Evolutionary conservation across 169 alveolate genomes (phyloP), one percentile per base, ranked within the genome.

Genomic region (Cryptosporidium viatorum): DNA sequence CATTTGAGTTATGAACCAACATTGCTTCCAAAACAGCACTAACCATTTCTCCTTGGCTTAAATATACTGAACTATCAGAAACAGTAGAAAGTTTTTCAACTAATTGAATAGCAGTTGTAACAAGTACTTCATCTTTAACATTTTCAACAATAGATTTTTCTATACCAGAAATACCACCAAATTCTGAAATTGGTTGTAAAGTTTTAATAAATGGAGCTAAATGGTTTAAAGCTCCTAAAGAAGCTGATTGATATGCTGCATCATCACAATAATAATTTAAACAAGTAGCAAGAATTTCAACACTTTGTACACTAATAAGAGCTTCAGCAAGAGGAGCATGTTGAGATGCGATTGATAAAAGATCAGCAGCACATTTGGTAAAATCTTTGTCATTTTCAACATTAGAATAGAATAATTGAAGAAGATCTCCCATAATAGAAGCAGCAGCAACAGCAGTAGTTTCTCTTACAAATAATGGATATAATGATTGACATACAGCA

Each of bases 81-180:
- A 95, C 93, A 29, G 94, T 85, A 23, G 97, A 91, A 86, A 95
- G 93, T 70, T 93, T 93, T 33, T 91, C 93, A 69, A 95, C 84
- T 69, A 96, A 93, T 85, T 94, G 93, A 84, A 95, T 67, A n/a
- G 96, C 96, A 87, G 92, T 95, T 58, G 93, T 94, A 69, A 95
- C 92, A 80, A 94, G 92, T 60, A 92, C 86, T 41, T 85, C 94
- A 60, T 95, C 94, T 52, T 69, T 84, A 70, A 93, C 91, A 89
- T 94, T 95, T 35, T 94, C 95, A 3, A 84, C 45, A 35, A 96
- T 91, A 4, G 97, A 94, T 39, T 93, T 92, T 33, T 96, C 93
- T 41, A 96, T 93, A 21, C 98, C 98, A 43, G 92, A 93, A 14
- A 96, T 91, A 39, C 98, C 98, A 18, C 97, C 98, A 85, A 95